phyloP scores from a whole-genome alignment of 192 early-diverging fungal species.

The Thoreauomyces humboldtii region DNA sequence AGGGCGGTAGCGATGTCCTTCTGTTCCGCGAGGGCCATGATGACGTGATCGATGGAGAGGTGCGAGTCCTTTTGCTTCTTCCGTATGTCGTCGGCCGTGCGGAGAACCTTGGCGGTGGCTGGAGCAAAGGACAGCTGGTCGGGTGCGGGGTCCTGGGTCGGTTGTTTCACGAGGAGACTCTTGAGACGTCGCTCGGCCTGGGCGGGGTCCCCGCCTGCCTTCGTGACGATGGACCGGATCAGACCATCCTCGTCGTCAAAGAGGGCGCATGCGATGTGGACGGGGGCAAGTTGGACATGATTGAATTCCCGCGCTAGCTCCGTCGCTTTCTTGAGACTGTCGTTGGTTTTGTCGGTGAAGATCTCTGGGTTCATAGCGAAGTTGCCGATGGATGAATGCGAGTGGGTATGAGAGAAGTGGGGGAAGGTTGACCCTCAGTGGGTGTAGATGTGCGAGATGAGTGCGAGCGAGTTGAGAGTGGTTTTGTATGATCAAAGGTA shows the following conservation, averaged over 20 bases:
- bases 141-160: conserved; percentile 85
- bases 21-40: conserved; percentile 79
- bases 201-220: conserved; percentile 77
- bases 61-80: conserved; percentile 87
- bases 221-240: conserved; percentile 75
- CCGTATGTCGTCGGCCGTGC: conserved; percentile 75
- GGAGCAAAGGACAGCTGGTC: conserved; percentile 65
- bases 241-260: conserved; percentile 79
- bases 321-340: conserved; percentile 51
- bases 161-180: conserved; percentile 72
- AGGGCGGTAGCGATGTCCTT: conserved; percentile 61
- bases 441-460: no score
- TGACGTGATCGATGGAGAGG: conserved; percentile 84
- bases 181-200: conserved; percentile 76
- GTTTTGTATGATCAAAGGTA: no score
- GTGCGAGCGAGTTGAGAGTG: no score
- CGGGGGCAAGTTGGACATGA: conserved; percentile 74
- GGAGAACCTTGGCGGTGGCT: conserved; percentile 59
- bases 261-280: conserved; percentile 78
- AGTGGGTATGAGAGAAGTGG: background rate
- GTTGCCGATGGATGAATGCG: background rate
- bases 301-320: conserved; percentile 68
- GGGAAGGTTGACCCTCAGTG: no score
- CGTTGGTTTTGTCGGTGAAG: conserved; percentile 87
- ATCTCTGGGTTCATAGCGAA: conserved; percentile 50